A percentile compares a stretch with the other conserved stretches of the same genome.
Conservation (phyloP, 2,329 filamentous ascomycete genomes). For the Monilinia polystroma region DNA sequence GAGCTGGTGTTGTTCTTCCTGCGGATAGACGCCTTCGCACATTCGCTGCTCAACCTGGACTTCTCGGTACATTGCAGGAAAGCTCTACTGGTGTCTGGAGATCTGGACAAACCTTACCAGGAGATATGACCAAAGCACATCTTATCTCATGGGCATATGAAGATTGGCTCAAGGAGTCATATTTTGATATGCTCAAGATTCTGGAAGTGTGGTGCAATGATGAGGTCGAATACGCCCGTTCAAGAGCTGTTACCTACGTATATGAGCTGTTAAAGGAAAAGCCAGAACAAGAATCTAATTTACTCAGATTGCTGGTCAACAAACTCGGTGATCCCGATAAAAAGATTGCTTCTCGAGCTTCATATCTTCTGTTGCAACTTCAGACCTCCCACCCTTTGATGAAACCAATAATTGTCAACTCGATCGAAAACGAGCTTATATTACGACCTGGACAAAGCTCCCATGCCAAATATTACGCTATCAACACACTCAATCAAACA, state of each 20-base stretch:
- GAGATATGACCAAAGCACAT: constrained; percentile 70
- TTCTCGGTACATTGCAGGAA: constrained; percentile 69
- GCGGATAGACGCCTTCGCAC: constrained; percentile 74
- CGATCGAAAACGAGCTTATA: constrained; percentile 83
- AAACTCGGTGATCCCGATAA: constrained; percentile 94
- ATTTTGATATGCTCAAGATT: constrained; percentile 89
- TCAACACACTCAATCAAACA: constrained; percentile 96
- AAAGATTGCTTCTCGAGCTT: constrained; percentile 92
- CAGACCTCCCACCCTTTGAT: constrained; percentile 87
- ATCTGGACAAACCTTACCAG: constrained; percentile 67
- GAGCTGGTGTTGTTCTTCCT: constrained; percentile 82
- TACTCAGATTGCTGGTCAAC: constrained; percentile 88
- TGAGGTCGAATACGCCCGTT: constrained; percentile 90
- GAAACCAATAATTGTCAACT: constrained; percentile 83
- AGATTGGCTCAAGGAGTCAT: constrained; percentile 90
- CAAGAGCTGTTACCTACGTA: constrained; percentile 84
- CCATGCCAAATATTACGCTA: constrained; percentile 90
- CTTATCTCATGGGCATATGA: constrained; percentile 89
- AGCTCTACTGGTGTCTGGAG: constrained; percentile 60
- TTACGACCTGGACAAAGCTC: constrained; percentile 83
- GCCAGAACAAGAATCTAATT: constrained; percentile 93
- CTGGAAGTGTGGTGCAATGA: constrained; percentile 92
- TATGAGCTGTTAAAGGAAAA: constrained; percentile 92
- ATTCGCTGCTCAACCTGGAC: constrained; percentile 76
- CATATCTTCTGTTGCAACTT: constrained; percentile 89